phyloP scores from a whole-genome alignment of 2,329 filamentous ascomycete genomes.

The Apiospora phragmitis region DNA sequence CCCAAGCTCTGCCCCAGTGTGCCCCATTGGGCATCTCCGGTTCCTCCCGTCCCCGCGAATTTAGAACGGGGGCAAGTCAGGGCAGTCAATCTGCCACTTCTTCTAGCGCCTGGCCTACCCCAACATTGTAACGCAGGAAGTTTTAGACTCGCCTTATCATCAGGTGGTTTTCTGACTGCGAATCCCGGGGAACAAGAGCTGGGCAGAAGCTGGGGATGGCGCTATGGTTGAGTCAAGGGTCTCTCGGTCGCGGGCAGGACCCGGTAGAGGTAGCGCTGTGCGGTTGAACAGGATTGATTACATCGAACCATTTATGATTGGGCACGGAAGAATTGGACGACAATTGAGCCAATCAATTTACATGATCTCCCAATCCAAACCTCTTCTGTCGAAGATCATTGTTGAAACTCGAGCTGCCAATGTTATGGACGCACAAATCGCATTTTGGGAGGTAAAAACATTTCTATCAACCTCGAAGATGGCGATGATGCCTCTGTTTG shows the following conservation, averaged over 20 bases:
- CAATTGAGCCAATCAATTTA: not conserved
- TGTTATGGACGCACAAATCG: not conserved
- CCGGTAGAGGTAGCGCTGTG: not conserved
- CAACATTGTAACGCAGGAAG: not conserved
- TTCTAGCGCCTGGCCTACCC: not conserved
- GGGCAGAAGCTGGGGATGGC: not conserved
- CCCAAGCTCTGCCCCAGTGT: not conserved
- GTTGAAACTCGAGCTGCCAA: not conserved
- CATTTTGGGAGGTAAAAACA: not conserved
- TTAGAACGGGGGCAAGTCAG: not conserved
- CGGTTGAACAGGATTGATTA: not conserved
- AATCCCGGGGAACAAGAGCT: not conserved
- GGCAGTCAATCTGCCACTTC: not conserved
- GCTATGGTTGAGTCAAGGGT: not conserved
- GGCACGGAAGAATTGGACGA: not conserved
- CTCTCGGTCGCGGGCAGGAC: not conserved
- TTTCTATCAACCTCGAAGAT: not conserved
- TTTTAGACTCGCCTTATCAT: not conserved
- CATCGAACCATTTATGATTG: not conserved
- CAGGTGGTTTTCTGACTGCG: not conserved
- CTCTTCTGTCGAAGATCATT: not conserved
- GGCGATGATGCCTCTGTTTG: not conserved
- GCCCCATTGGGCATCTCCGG: not conserved
- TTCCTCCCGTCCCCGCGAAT: not conserved
- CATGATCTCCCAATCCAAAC: constrained; percentile 3